phyloP scores from a whole-genome alignment of 2,329 filamentous ascomycete genomes.

The Fusarium poae region DNA sequence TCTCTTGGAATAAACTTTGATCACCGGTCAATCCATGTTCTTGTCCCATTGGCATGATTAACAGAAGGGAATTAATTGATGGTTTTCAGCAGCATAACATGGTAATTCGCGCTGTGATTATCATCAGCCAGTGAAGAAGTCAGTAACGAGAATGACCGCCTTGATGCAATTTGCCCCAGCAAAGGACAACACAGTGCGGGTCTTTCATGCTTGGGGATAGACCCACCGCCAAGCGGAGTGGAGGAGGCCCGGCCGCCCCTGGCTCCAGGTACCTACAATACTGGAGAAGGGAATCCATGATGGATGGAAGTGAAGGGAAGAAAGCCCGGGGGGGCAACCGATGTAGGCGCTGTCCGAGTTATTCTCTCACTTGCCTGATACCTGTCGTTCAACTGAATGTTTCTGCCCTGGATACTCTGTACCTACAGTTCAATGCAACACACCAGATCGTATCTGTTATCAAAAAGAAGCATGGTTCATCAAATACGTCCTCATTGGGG shows the following conservation, averaged over 20 bases:
- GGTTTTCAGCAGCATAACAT: slow-evolving; percentile 22
- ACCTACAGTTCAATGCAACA: slow-evolving; percentile 6
- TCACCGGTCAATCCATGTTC: slow-evolving; percentile 7
- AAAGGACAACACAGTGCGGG: slow-evolving; percentile 39
- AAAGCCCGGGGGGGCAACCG: slow-evolving; percentile 1
- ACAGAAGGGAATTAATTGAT: slow-evolving; percentile 29
- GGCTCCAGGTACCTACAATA: neutral
- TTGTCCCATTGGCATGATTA: slow-evolving; percentile 20
- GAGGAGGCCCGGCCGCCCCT: slow-evolving; percentile 34
- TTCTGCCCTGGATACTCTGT: neutral
- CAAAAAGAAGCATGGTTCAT: slow-evolving; percentile 18
- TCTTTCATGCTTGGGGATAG: slow-evolving; percentile 13
- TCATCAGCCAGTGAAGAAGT: slow-evolving; percentile 21
- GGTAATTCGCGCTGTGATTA: slow-evolving; percentile 26
- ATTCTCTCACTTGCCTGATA: neutral
- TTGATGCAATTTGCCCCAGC: slow-evolving; percentile 36
- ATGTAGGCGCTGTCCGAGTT: slow-evolving; percentile 5
- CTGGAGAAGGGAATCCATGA: slow-evolving; percentile 14
- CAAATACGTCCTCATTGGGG: slow-evolving; percentile 28
- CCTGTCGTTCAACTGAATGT: neutral
- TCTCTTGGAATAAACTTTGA: neutral
- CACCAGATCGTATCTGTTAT: slow-evolving; percentile 12
- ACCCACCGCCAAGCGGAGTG: slow-evolving; percentile 27
- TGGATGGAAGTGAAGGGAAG: slow-evolving; percentile 17
- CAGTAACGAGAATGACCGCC: slow-evolving; percentile 24